These are phyloP conservation scores for Solanum etuberosum DNA, from an alignment of 257 asterid species.

Conservation along the genomic window DNA sequence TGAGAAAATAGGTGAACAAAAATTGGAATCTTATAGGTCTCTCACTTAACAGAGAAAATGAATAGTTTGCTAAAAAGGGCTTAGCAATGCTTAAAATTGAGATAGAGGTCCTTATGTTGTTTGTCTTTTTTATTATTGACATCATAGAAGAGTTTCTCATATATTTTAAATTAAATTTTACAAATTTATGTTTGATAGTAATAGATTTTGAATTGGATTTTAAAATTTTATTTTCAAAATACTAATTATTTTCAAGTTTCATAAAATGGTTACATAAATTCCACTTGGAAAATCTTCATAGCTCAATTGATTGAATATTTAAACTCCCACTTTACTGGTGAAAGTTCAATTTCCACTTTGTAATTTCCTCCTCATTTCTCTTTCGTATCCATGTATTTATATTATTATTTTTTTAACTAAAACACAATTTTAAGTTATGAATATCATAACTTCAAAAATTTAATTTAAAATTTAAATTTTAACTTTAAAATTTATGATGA, in stretches of 20 bases:
- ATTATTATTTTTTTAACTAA: too few species aligned
- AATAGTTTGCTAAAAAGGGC: conserved; percentile 1
- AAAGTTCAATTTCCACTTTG: not conserved
- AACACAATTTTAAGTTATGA: too few species aligned
- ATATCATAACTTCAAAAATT: too few species aligned
- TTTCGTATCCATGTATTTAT: too few species aligned
- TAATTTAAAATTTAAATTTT: too few species aligned
- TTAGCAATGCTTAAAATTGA: not conserved
- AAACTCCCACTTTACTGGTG: accelerated
- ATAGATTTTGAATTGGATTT: too few species aligned
- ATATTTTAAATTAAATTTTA: too few species aligned
- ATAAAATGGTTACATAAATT: not conserved
- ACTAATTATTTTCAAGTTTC: not conserved
- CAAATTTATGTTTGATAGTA: not conserved
- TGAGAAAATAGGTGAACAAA: conserved; percentile 24
- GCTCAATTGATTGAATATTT: not conserved
- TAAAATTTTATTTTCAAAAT: too few species aligned
- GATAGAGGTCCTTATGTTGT: conserved; percentile 12
- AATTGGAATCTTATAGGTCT: conserved; percentile 34
- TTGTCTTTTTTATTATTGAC: conserved; percentile 9
- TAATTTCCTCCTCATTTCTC: not conserved
- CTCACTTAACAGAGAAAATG: conserved; percentile 7
- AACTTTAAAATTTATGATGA: not conserved
- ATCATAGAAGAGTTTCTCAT: not conserved
- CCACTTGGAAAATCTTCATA: not conserved